Evolutionary conservation across 768 basidiomycete species (phyloP), one percentile per base, ranked within the genome.

Genomic region (Rhodotorula babjevae): DNA sequence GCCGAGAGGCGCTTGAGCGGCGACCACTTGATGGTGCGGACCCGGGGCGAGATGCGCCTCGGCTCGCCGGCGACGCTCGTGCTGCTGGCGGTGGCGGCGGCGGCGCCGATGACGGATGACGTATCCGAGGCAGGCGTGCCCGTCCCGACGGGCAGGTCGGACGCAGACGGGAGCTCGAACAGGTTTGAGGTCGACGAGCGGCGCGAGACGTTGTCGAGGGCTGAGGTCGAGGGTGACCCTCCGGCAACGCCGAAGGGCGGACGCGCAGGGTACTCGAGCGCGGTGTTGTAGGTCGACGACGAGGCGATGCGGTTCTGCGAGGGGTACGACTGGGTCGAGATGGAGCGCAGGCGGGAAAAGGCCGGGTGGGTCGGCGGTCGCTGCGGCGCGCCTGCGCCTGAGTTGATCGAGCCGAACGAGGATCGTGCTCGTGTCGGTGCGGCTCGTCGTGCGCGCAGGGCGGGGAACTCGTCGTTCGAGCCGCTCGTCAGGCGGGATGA

Each of bases 1-100:
- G 86, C 82, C 1, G 84, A 85, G 18, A 90, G 85, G 47, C 82
- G 82, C 31, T 85, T 86, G 61, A 94, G 82, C 46, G 84, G 84
- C 2, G 89, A 87, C 91, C 92, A 94, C 68, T 84, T 85, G 80
- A 93, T 90, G 23, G 88, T 87, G 46, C 90, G 87, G 18, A 85
- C 81, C 58, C 58, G 21, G 31, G 82, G 44, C 18, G 44, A 80
- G 42, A 27, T 33, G 40, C 25, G 61, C 33, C 16, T 36, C 36
- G 36, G 36, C 36, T 36, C 36, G 36, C 36, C 36, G 36, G 36
- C 36, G 36, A 36, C 36, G 36, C 36, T 36, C 36, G 36, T 4
- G 36, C 50, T 40, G 5, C 23, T 36, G 11, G 16, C 63, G 10
- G 36, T 36, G 19, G 2, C 40, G 58, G 25, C 40, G 1, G 15